Base-by-base conservation (phyloP, 768 basidiomycete species). In the Naematelia aurantialba region DNA sequence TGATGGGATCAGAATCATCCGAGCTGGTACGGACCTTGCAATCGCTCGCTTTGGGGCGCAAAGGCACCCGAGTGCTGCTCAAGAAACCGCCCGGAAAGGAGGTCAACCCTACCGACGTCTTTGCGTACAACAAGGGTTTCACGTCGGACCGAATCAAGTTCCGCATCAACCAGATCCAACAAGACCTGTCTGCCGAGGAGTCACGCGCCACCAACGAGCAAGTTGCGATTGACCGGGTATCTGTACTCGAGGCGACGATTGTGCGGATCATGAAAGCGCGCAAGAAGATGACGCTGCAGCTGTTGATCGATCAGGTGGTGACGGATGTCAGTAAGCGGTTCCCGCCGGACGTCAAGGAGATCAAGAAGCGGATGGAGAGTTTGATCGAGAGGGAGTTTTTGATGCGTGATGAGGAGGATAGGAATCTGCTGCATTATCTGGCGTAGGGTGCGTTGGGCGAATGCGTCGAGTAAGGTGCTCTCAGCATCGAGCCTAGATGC, bases 121-220 rank as follows among this genome's bases (percentile, higher is more conserved):
- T 99, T 75, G 77, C 78, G 29, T 91, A 87, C 80, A 96, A 97
- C 74, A 79, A 82, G 27, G 84, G 84, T 8, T 98, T 98, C 76
- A 84, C 85, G 26, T 88, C 94, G 67, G 81, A 87, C 5, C 82
- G 84, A 44, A 78, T 85, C 34, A 89, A 87, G 67, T 83, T 99
- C 42, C 89, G 89, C 77, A 93, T 98, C 79, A 94, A 92, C 71
- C 89, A 92, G 21, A 94, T 99, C 50, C 96, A 97, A 76, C 88
- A 87, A 14, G 92, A 92, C 72, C 88, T 93, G 65, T 86, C 91
- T 61, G 82, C 84, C 31, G 93, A 97, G 71, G 96, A 99, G 78
- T 84, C 87, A 21, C 83, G 83, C 59, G 83, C 85, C 56, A 93
- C 90, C 4, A 89, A 90, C 69, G 82, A 82, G 1, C 83, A 87